Evolutionary conservation across 177 flowering plant genomes (phyloP).

Genomic region (Vitis hybrid): DNA sequence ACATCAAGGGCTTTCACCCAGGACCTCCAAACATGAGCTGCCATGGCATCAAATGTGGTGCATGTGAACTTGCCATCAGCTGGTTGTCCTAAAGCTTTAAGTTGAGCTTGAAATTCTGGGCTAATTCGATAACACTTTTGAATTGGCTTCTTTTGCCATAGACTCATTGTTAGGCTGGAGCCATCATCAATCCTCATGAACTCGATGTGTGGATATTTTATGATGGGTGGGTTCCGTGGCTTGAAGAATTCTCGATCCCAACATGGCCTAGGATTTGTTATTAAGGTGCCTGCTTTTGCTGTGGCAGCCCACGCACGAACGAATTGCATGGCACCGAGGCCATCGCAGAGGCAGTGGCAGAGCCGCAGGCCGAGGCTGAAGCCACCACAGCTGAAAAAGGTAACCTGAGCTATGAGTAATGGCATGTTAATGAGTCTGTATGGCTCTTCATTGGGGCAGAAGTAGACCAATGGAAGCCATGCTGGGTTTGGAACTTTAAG

Average conservation of each 20-base stretch:
- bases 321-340: slow-evolving; percentile 91
- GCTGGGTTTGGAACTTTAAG: slow-evolving; percentile 76
- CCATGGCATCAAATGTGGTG: slow-evolving; percentile 75
- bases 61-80: slow-evolving; percentile 18
- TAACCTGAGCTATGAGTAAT: slow-evolving; percentile 76
- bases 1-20: slow-evolving; percentile 82
- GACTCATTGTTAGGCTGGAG: slow-evolving; percentile 48
- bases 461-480: slow-evolving; percentile 64
- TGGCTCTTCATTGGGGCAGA: slow-evolving; percentile 58
- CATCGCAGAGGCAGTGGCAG: slow-evolving; percentile 90
- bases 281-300: slow-evolving; percentile 43
- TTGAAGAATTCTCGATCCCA: slow-evolving; percentile 68
- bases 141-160: slow-evolving; percentile 52
- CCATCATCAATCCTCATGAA: slow-evolving; percentile 59
- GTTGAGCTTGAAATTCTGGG: slow-evolving; percentile 41
- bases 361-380: slow-evolving; percentile 81
- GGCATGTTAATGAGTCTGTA: slow-evolving; percentile 80
- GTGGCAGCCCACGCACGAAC: slow-evolving; percentile 74
- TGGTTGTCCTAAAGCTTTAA: slow-evolving; percentile 46
- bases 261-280: slow-evolving; percentile 51
- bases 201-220: slow-evolving; percentile 60
- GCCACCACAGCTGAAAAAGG: slow-evolving; percentile 74
- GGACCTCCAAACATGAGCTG: slow-evolving; percentile 85
- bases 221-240: slow-evolving; percentile 64
- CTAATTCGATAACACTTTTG: slow-evolving; percentile 66